A percentile compares a stretch with the other conserved stretches of the same genome.
phyloP scores from a whole-genome alignment of 2,329 filamentous ascomycete genomes.

The Akanthomyces uredinophilus region DNA sequence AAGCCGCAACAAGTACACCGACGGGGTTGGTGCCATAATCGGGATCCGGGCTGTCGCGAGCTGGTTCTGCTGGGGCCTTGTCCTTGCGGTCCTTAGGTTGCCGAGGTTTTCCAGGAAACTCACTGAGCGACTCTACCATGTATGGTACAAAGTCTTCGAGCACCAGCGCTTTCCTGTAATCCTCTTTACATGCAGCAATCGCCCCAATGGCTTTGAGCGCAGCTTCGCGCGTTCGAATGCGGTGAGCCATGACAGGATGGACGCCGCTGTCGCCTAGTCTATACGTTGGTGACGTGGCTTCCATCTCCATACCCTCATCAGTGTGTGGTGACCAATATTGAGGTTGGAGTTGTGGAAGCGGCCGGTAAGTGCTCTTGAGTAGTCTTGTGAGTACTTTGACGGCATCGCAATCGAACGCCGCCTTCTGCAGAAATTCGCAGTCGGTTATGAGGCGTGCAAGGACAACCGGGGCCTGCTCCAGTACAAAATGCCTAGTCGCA shows the following conservation, averaged over 20 bases:
- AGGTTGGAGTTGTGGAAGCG: conserved; percentile 30
- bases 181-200: conserved; percentile 74
- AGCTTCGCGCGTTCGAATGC: conserved; percentile 70
- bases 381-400: conserved; percentile 43
- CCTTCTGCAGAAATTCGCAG: conserved; percentile 72
- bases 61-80: conserved; percentile 30
- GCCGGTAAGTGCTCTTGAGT: conserved; percentile 47
- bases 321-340: conserved; percentile 37
- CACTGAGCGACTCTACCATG: conserved; percentile 72
- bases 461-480: conserved; percentile 68
- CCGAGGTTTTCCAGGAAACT: conserved; percentile 49
- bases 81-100: conserved; percentile 38
- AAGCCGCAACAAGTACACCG: conserved; percentile 77
- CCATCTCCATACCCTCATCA: conserved; percentile 30
- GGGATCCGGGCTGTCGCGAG: conserved; percentile 26
- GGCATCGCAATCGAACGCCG: conserved; percentile 63
- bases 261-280: conserved; percentile 58
- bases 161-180: conserved; percentile 76
- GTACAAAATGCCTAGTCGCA: conserved; percentile 36
- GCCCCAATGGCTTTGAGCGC: conserved; percentile 76
- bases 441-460: conserved; percentile 75
- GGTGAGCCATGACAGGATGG: conserved; percentile 57
- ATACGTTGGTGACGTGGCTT: conserved; percentile 32
- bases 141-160: conserved; percentile 75
- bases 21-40: conserved; percentile 69